Base-by-base conservation (phyloP, 768 basidiomycete species). In the Gymnopilus dilepis region DNA sequence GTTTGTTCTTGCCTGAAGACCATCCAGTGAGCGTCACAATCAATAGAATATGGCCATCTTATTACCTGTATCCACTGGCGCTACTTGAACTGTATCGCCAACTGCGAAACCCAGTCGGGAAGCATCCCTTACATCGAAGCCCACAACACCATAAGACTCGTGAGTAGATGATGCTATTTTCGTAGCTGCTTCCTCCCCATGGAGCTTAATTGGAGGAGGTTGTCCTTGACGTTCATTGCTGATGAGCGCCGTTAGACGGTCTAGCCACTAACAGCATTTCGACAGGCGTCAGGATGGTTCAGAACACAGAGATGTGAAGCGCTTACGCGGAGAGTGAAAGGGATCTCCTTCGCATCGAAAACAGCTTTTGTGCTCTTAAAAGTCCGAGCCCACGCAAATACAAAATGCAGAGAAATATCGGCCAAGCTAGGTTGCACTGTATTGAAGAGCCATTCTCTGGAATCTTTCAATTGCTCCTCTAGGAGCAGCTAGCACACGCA, bases 391-490 rank as follows among this genome's bases (percentile, higher is more conserved):
- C 86, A 87, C 6, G 69, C 67, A 61, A 81, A 72, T 4, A 82
- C 66, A 63, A 84, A 84, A 61, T 86, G 80, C 7, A 82, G 74
- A 2, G 83, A 79, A 33, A 87, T 69, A 67, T 88, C 87, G 6
- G 80, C 82, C 22, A 85, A 70, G 41, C 82, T 77, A 8, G 86
- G 84, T 0, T 73, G 59, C 58, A 80, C 80, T 0, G 86, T 86
- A 62, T 86, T 78, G 59, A 87, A 80, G 8, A 86, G 73, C 84
- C 85, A 89, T 66, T 82, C 79, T 2, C 86, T 77, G 22, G 77
- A 82, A 67, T 86, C 85, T 15, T 73, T 69, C 28, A 87, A 73
- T 68, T 87, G 78, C 59, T 76, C 72, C 60, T 77, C 77, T n/a
- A 78, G 28, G 7, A 78, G 60, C 15, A 69, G 65, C 75, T 77